Evolutionary conservation across 108 stramenopile species (phyloP), one percentile per base, ranked within the genome.

Genomic region (Nitzschia sp.): DNA sequence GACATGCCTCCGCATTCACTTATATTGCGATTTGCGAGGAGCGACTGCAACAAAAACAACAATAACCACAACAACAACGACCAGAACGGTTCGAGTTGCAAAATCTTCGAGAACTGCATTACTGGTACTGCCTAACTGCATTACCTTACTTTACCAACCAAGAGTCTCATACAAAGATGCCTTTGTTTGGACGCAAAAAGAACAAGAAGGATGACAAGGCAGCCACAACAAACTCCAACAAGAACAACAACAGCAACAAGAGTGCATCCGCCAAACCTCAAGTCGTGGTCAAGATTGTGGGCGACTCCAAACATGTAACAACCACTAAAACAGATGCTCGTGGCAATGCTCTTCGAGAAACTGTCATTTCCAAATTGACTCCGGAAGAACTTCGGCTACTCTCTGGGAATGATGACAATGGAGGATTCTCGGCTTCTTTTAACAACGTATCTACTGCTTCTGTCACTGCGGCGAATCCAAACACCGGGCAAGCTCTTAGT

Each of bases 251-350:
- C 3, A 6, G 17, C n/a, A 17, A 17, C 46, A 48, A 48, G n/a
- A 48, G 6, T 6, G 22, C 14, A 37, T 38, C 40, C n/a, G 46
- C 46, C 2, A 48, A 48, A 48, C 46, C 38, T 15, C 12, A 59
- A 26, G 34, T 39, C 34, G 56, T 50, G n/a, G 42, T 73, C 10
- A 62, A 63, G 53, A 57, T 65, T 65, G 48, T 73, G 0, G 72
- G 72, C 46, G 43, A 65, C 51, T 21, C 0, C 12, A 73, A 65
- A 25, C 64, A 73, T 42, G 38, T 65, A 0, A 65, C 55, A 8
- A 56, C 63, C 1, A 63, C 21, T 1, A 15, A 14, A 0, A 26
- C 50, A 3, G 64, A 73, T 65, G 40, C 40, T 1, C 8, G 52
- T 15, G 72, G 72, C 10, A 53, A 48, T 9, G 25, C 37, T 14